phyloP scores from a whole-genome alignment of 2,329 filamentous ascomycete species.

The Aspergillus alliaceus region DNA sequence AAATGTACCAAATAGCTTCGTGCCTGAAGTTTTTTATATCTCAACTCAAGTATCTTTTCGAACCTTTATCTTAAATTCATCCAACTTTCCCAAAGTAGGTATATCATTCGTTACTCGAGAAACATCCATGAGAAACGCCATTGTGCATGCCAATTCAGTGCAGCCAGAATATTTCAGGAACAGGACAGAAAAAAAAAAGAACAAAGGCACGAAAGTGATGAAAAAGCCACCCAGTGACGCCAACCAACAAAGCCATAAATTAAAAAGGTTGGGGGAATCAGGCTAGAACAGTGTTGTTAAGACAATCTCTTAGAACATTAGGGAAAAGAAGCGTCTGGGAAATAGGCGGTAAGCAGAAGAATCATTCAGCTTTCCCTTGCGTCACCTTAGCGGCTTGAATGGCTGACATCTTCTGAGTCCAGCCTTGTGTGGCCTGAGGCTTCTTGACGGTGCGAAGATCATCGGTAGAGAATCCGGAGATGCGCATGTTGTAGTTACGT shows the following conservation, averaged over 20 bases:
- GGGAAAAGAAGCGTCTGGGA: neutral
- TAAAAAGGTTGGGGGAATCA: neutral
- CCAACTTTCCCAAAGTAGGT: constrained; percentile 6
- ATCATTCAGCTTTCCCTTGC: constrained; percentile 43
- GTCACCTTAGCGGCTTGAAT: constrained; percentile 85
- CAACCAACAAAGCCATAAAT: neutral
- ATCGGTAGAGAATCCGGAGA: constrained; percentile 91
- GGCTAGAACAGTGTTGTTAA: neutral
- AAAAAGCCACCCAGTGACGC: neutral
- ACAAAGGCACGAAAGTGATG: neutral
- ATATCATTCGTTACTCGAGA: neutral
- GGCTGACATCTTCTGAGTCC: constrained; percentile 96
- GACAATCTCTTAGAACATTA: constrained; percentile 2
- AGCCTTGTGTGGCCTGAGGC: constrained; percentile 80
- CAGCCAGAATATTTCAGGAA: neutral
- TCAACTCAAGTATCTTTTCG: neutral
- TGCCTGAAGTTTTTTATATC: neutral
- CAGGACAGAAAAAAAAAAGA: neutral
- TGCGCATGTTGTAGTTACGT: constrained; percentile 83
- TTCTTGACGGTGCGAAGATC: constrained; percentile 93
- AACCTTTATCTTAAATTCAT: neutral
- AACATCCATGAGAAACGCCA: constrained; percentile 6
- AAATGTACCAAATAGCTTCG: neutral
- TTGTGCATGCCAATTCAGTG: neutral
- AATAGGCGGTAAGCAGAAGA: neutral